Evolutionary conservation across 140 eudicot genomes (phyloP), one percentile per base, ranked within the genome.

Genomic region (Bidens hawaiensis): DNA sequence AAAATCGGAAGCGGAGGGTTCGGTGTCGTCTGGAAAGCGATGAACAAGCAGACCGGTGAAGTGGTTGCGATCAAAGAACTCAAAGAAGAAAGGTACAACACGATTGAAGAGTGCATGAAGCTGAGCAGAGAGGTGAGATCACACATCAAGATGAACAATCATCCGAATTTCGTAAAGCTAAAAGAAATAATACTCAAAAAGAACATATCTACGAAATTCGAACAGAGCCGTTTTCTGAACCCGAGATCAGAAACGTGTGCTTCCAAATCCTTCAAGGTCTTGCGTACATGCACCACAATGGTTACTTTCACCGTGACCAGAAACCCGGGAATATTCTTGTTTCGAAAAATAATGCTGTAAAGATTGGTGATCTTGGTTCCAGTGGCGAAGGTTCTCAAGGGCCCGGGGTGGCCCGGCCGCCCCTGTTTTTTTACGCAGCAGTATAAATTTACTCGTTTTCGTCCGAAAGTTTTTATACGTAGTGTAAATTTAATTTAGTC

Each of bases 241-340:
- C n/a, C n/a, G n/a, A n/a, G n/a, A n/a, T n/a, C n/a, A n/a, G n/a
- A n/a, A n/a, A n/a, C n/a, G n/a, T n/a, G n/a, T n/a, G n/a, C n/a
- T n/a, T n/a, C n/a, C n/a, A n/a, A n/a, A n/a, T n/a, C n/a, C n/a
- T n/a, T n/a, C n/a, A n/a, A n/a, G n/a, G 75, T 16, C 75, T 70
- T 24, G 75, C 60, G 1, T 77, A 72, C 78, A 82, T 82, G 74
- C 95, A 89, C 48, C 70, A 60, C 61, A 75, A 72, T 11, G 86
- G 91, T 36, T 82, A 80, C 76, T 74, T 89, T 74, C 97, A 89
- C 56, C 90, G 91, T 17, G 97, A 85, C 66, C 83, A 82, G 5
- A 89, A 89, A 70, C 95, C 97, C 36, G 77, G 62, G 6, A 62
- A 53, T 63, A 2, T 50, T n/a, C n/a, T n/a, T n/a, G n/a, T n/a